Percentiles rank a stretch among this genome's conserved stretches.
phyloP scores from a whole-genome alignment of 345 rosid species.

The Arabis alpina region DNA sequence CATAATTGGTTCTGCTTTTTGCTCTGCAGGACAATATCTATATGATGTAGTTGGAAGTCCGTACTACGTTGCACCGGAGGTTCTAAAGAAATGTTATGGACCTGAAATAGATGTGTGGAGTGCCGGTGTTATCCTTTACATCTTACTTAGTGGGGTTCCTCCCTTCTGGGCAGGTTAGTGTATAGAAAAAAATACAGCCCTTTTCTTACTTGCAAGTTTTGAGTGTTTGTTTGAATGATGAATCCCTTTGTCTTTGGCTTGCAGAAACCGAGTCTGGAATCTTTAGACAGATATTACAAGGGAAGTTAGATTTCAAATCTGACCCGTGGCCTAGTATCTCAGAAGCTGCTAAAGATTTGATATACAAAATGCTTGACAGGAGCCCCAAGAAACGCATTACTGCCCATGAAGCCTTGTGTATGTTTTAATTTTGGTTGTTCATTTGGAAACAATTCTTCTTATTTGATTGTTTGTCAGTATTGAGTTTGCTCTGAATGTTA shows the following conservation, averaged over 20 bases:
- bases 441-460: not conserved
- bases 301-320: conserved; percentile 83
- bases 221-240: conserved; percentile 16
- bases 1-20: not conserved
- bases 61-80: conserved; percentile 98
- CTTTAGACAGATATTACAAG: conserved; percentile 86
- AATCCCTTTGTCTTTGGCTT: not conserved
- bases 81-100: conserved; percentile 84
- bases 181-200: not conserved
- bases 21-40: conserved; percentile 68
- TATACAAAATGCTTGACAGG: conserved; percentile 85
- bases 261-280: conserved; percentile 97
- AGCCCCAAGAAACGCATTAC: conserved; percentile 80
- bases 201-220: conserved; percentile 8
- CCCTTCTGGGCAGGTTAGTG: conserved; percentile 93
- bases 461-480: not conserved
- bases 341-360: conserved; percentile 87
- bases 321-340: conserved; percentile 97
- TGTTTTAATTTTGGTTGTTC: conserved; percentile 40
- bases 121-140: conserved; percentile 98
- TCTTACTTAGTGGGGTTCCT: conserved; percentile 92
- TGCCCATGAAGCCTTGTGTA: conserved; percentile 90
- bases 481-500: conserved; percentile 33
- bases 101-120: conserved; percentile 97
- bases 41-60: conserved; percentile 96